Conservation (phyloP, 352 stramenopile species). For the Pythium biforme region DNA sequence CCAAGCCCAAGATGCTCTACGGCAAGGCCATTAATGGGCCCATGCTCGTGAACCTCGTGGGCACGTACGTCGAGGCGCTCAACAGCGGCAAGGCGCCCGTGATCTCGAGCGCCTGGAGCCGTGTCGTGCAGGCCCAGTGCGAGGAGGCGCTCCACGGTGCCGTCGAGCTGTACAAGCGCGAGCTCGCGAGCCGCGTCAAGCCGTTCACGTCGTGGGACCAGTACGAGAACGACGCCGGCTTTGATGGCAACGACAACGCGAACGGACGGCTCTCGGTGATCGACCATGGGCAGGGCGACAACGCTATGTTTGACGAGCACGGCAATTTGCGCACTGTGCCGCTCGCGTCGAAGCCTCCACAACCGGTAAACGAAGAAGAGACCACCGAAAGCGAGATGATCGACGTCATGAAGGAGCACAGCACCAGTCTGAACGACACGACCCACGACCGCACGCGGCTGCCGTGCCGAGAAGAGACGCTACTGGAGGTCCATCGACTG, state of each 20-base stretch:
- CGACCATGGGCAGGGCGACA: constrained; percentile 51
- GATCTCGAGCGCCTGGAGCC: constrained; percentile 89
- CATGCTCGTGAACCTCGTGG: constrained; percentile 85
- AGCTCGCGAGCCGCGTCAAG: constrained; percentile 52
- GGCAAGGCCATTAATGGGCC: constrained; percentile 83
- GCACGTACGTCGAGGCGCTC: constrained; percentile 81
- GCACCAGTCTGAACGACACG: constrained; percentile 29
- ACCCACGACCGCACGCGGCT: constrained; percentile 58
- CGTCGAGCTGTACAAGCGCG: constrained; percentile 74
- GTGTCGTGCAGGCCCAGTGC: constrained; percentile 84
- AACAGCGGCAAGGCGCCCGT: constrained; percentile 86
- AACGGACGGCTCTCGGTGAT: constrained; percentile 37
- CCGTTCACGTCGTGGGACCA: constrained; percentile 53
- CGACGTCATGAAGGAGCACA: constrained; percentile 63
- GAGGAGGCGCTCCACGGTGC: constrained; percentile 77
- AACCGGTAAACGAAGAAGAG: constrained; percentile 35
- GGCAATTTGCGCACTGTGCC: constrained; percentile 60
- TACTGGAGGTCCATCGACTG: constrained; percentile 60
- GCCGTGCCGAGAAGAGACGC: constrained; percentile 54
- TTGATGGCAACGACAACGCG: constrained; percentile 19
- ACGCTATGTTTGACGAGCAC: constrained; percentile 74
- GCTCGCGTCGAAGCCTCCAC: constrained; percentile 21
- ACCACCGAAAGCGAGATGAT: constrained; percentile 60
- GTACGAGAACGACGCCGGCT: constrained; percentile 47
- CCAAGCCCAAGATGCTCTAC: constrained; percentile 82